Percentiles rank a stretch among this genome's conserved stretches.
Conservation (phyloP, 2,329 filamentous ascomycete species). For the Pseudogymnoascus sp. region DNA sequence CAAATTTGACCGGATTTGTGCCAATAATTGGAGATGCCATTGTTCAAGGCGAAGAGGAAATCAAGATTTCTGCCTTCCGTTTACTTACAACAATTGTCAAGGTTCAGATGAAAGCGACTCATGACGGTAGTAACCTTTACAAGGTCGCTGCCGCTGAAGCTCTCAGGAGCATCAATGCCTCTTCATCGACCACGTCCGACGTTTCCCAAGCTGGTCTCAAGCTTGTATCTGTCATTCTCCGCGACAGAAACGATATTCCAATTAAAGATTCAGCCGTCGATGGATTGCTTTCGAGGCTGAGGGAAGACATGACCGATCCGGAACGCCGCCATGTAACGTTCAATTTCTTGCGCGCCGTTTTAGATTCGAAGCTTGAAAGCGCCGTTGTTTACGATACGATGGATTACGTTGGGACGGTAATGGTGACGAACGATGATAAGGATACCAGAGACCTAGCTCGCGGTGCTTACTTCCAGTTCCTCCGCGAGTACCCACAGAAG, state of each 20-base stretch:
- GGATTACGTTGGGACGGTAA: conserved; percentile 80
- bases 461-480: conserved; percentile 86
- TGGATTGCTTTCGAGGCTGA: conserved; percentile 70
- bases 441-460: conserved; percentile 80
- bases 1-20: conserved; percentile 76
- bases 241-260: conserved; percentile 66
- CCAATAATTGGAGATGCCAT: conserved; percentile 83
- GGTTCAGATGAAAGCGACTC: conserved; percentile 63
- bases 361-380: conserved; percentile 77
- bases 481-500: conserved; percentile 89
- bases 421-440: conserved; percentile 92
- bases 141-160: conserved; percentile 80
- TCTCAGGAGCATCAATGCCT: conserved; percentile 67
- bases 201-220: conserved; percentile 83
- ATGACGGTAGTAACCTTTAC: conserved; percentile 54
- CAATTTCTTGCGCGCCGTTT: conserved; percentile 81
- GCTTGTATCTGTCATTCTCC: conserved; percentile 72
- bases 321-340: conserved; percentile 89
- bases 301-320: conserved; percentile 85
- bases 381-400: conserved; percentile 84
- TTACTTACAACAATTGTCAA: conserved; percentile 79
- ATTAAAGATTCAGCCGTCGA: conserved; percentile 78
- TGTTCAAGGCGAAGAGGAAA: conserved; percentile 78
- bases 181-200: conserved; percentile 71
- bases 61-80: conserved; percentile 79